Percentiles rank a stretch among this genome's conserved stretches.
Conservation (phyloP, 164 flowering plant species). For the Macadamia tetraphylla region DNA sequence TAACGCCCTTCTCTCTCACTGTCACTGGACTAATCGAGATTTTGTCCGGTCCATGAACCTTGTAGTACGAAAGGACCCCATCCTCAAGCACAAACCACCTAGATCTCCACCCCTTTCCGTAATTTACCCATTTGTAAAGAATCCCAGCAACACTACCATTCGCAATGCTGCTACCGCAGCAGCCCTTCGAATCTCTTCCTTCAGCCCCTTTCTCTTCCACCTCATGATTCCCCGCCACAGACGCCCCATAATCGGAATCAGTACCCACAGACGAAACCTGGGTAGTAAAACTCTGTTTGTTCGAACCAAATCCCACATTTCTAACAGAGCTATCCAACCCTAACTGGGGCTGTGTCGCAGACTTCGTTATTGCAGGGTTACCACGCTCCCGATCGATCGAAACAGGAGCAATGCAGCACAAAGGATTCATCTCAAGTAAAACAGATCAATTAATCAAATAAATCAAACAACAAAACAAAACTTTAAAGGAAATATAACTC, state of each 20-base stretch:
- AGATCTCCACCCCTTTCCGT: conserved; percentile 85
- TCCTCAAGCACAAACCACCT: conserved; percentile 81
- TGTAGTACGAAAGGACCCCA: conserved; percentile 91
- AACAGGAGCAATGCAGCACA: conserved; percentile 99
- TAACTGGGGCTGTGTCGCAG: conserved; percentile 30
- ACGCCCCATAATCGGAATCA: conserved; percentile 18
- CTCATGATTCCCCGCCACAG: conserved; percentile 17
- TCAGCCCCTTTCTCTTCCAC: conserved; percentile 22
- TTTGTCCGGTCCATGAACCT: conserved; percentile 90
- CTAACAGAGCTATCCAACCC: conserved; percentile 32
- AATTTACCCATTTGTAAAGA: conserved; percentile 91
- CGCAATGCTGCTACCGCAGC: conserved; percentile 21
- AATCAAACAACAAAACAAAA: not conserved
- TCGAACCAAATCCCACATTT: conserved; percentile 28
- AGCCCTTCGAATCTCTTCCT: conserved; percentile 26
- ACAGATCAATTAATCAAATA: conserved; percentile 13
- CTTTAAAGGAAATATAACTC: not conserved
- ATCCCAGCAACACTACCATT: conserved; percentile 59
- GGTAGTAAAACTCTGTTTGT: conserved; percentile 35
- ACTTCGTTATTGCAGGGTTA: conserved; percentile 34
- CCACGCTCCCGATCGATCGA: conserved; percentile 73
- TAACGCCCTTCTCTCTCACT: conserved; percentile 42
- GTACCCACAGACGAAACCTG: conserved; percentile 40
- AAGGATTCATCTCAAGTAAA: conserved; percentile 63
- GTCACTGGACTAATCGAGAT: conserved; percentile 45